Conservation (phyloP, 768 basidiomycete species). For the Arthromyces matolae region DNA sequence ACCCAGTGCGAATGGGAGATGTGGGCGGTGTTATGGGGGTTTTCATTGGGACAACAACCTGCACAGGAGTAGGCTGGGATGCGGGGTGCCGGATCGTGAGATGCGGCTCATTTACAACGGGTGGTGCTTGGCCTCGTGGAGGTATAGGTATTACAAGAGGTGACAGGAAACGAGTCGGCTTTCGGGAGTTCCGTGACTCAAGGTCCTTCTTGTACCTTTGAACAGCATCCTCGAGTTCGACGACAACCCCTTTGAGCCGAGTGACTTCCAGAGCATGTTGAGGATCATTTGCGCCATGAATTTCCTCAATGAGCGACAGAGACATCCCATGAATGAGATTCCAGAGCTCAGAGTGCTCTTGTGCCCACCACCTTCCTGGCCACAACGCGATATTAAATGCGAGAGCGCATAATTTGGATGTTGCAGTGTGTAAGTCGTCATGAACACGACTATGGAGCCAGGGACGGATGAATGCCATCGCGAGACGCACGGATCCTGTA, state of each 20-base stretch:
- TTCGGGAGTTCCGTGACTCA: constrained; percentile 4
- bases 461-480: constrained; percentile 61
- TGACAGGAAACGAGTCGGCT: constrained; percentile 8
- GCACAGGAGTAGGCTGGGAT: background rate
- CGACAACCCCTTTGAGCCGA: constrained; percentile 47
- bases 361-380: constrained; percentile 68
- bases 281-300: constrained; percentile 43
- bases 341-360: constrained; percentile 60
- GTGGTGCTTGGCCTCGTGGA: constrained; percentile 3
- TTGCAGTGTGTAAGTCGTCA: constrained; percentile 33
- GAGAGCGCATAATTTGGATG: constrained; percentile 34
- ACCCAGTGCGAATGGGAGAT: constrained; percentile 14
- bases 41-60: background rate
- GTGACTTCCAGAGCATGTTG: constrained; percentile 36
- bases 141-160: constrained; percentile 15
- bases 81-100: constrained; percentile 7
- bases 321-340: constrained; percentile 56
- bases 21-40: constrained; percentile 21
- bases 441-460: constrained; percentile 59
- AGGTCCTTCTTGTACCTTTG: constrained; percentile 34
- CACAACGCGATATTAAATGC: constrained; percentile 55
- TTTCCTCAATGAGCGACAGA: constrained; percentile 61
- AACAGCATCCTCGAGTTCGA: constrained; percentile 44
- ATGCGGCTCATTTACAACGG: too few species aligned
- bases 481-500: constrained; percentile 61